Evolutionary conservation across 352 stramenopile species (phyloP), one percentile per base, ranked within the genome.

Genomic region (Phytopythium vexans): DNA sequence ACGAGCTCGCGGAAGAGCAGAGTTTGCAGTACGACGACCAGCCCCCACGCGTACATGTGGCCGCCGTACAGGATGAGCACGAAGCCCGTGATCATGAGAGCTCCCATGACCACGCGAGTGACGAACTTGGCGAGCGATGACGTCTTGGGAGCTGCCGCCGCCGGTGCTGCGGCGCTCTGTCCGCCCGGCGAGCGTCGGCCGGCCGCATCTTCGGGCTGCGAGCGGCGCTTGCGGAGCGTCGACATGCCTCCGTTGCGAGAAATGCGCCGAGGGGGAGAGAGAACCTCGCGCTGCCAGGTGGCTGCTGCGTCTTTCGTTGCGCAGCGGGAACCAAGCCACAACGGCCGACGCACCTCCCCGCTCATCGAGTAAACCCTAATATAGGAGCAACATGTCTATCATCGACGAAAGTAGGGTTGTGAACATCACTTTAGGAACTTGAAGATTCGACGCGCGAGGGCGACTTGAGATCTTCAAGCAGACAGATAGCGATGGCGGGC

Each of bases 1-100:
- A 99, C 96, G 5, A 99, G 79, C 70, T 99, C 97, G n/a, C 89
- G 89, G 79, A 98, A 98, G 41, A 97, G 77, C 50, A 97, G 65
- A 49, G 88, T 86, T 67, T 97, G 85, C 33, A 93, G 69, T 16
- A 96, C 64, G 41, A 93, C 75, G 39, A 97, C 88, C 50, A 97
- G 79, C 43, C 77, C 62, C 82, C 77, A 90, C 15, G 77, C 77
- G 66, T 92, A 92, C 64, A 92, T 73, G 63, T 92, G 82, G 33
- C 82, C 82, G 41, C 79, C 79, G 60, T 92, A 92, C 40, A 90
- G 67, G 54, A 92, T 83, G 54, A 79, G 63, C 43, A 66, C 72
- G 43, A 92, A 92, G 46, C 61, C 70, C 31, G 59, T 71, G 56
- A 92, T 90, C 82, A 92, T 92, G 31, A 74, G 69, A 33, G 87